These are phyloP conservation scores for Tetracladium setigerum DNA, from an alignment of 495 filamentous ascomycete species.

Conservation along the genomic window DNA sequence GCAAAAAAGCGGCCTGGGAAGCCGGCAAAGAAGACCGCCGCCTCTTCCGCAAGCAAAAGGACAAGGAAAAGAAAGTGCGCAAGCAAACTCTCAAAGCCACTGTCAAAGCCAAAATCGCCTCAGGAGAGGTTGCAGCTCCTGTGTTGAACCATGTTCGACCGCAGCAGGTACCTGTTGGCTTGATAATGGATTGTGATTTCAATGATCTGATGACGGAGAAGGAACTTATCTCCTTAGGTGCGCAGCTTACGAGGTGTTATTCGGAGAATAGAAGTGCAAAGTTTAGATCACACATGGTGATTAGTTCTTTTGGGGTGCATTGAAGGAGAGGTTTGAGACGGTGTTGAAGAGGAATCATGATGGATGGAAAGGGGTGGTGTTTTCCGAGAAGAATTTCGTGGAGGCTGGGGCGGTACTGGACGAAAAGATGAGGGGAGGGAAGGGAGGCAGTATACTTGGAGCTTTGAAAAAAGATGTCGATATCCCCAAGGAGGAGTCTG, in stretches of 20 bases:
- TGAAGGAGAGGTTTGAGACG: constrained; percentile 75
- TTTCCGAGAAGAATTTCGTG: constrained; percentile 63
- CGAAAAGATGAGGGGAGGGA: constrained; percentile 12
- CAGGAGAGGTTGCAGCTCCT: constrained; percentile 32
- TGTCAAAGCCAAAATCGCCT: constrained; percentile 30
- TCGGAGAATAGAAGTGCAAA: constrained; percentile 67
- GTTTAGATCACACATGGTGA: constrained; percentile 58
- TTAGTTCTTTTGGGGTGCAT: constrained; percentile 70
- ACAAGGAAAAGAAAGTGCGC: constrained; percentile 52
- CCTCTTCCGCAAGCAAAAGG: constrained; percentile 62
- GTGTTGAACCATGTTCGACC: constrained; percentile 25
- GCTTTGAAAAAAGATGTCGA: constrained; percentile 2
- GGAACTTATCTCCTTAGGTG: constrained; percentile 72
- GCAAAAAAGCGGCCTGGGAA: constrained; percentile 58
- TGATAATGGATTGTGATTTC: constrained; percentile 89
- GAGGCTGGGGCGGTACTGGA: constrained; percentile 52
- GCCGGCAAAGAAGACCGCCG: constrained; percentile 61
- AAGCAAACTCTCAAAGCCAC: constrained; percentile 34
- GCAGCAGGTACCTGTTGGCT: constrained; percentile 57
- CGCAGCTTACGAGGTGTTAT: constrained; percentile 81
- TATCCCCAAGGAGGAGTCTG: not conserved
- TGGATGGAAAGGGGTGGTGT: constrained; percentile 70
- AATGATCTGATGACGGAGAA: constrained; percentile 80
- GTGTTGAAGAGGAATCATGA: constrained; percentile 57
- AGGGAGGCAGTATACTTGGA: constrained; percentile 17